Evolutionary conservation across 2,329 filamentous ascomycete species (phyloP).

Genomic region (Emergomyces africanus): DNA sequence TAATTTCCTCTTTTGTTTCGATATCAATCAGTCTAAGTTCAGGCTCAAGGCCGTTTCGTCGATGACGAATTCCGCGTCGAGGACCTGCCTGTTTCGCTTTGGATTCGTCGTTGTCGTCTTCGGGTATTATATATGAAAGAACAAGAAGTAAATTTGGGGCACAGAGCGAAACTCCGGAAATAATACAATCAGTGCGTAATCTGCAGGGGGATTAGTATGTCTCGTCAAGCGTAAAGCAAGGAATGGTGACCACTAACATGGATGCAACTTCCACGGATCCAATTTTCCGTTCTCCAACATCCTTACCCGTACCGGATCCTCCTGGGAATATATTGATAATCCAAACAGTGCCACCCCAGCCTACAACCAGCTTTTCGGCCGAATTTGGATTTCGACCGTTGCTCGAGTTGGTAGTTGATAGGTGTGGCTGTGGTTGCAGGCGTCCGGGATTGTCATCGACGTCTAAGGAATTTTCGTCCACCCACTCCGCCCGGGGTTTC

Average conservation of each 20-base stretch:
- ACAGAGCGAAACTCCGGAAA: constrained; percentile 94
- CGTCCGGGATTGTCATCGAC: constrained; percentile 45
- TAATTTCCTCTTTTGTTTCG: constrained; percentile 65
- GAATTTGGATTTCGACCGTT: constrained; percentile 10
- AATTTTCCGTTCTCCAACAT: constrained; percentile 55
- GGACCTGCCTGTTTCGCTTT: constrained; percentile 28
- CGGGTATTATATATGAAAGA: constrained; percentile 74
- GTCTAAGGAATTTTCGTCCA: constrained; percentile 72
- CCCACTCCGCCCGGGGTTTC: constrained; percentile 88
- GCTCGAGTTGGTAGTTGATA: constrained; percentile 10
- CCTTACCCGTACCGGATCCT: constrained; percentile 51
- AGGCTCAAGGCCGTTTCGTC: constrained; percentile 69
- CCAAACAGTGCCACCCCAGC: constrained; percentile 96
- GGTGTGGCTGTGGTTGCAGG: constrained; percentile 18
- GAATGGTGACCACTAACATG: constrained; percentile 50
- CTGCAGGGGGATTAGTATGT: constrained; percentile 34
- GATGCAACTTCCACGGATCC: constrained; percentile 84
- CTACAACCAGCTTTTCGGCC: constrained; percentile 69
- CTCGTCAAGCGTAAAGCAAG: constrained; percentile 14
- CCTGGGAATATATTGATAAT: constrained; percentile 81
- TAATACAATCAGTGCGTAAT: constrained; percentile 91
- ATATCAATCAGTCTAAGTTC: constrained; percentile 88
- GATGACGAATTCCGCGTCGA: constrained; percentile 52
- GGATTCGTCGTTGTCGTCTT: constrained; percentile 45
- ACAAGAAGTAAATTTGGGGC: constrained; percentile 82